Percentiles rank a stretch among this genome's conserved stretches.
These are phyloP conservation scores for Xylariaceae sp. DNA, from an alignment of 2,329 filamentous ascomycete genomes.

Conservation along the genomic window DNA sequence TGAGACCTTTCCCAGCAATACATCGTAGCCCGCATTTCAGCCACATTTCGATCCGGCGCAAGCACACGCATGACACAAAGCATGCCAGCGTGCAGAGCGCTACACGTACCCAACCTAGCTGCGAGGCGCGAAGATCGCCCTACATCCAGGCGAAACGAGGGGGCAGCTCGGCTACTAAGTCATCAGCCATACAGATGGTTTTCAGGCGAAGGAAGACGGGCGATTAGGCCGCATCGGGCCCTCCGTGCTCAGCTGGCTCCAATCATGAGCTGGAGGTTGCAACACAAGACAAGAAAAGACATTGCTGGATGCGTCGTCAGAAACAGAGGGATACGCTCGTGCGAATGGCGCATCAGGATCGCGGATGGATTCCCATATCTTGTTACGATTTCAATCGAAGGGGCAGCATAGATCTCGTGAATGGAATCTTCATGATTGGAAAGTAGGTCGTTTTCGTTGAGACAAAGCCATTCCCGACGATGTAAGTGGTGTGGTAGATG, in stretches of 20 bases:
- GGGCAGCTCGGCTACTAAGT: background rate
- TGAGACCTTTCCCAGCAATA: constrained; percentile 15
- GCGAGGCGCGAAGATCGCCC: background rate
- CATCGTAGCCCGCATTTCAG: background rate
- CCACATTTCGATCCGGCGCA: constrained; percentile 9
- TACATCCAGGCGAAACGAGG: background rate
- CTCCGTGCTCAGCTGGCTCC: constrained; percentile 11
- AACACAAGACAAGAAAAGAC: background rate
- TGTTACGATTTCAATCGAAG: background rate
- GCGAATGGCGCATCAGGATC: background rate
- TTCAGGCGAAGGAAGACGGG: background rate
- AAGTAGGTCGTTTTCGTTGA: background rate
- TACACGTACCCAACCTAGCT: background rate
- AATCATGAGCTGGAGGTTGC: constrained; percentile 18
- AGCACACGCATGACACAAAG: constrained; percentile 3
- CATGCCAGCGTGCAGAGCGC: constrained; percentile 4
- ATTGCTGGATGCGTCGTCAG: background rate
- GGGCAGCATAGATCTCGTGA: background rate
- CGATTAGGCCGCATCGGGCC: constrained; percentile 11
- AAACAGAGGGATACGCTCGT: background rate
- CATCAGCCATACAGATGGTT: background rate
- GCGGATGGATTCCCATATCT: background rate
- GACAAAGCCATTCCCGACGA: background rate
- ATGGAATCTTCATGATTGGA: background rate
- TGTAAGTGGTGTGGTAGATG: background rate